Evolutionary conservation across 805 yeast genomes (phyloP).

Genomic region (Myxozyma melibiosi): DNA sequence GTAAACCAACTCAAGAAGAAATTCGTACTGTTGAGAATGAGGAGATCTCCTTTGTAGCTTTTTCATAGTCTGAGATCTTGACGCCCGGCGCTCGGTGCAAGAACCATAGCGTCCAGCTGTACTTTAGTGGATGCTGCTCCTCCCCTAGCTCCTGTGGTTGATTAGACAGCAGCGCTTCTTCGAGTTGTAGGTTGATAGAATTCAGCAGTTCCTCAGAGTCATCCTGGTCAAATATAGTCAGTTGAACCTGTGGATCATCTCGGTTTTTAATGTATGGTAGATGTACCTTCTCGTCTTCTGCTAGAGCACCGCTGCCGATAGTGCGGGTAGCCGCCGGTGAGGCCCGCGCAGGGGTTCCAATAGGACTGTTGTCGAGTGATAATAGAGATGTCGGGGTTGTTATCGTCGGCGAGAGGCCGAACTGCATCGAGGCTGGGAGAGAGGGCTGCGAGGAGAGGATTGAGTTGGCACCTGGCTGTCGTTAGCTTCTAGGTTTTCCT

Average conservation of each 20-base stretch:
- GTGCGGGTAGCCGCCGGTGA: slow-evolving; percentile 5
- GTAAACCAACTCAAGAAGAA: no score
- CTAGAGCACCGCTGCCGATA: slow-evolving; percentile 2
- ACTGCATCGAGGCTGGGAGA: slow-evolving; percentile 4
- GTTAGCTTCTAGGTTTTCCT: background rate
- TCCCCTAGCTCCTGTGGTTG: background rate
- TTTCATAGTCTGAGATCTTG: slow-evolving; percentile 79
- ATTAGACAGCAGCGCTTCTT: background rate
- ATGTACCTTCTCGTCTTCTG: slow-evolving; percentile 12
- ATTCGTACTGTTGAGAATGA: slow-evolving; percentile 62
- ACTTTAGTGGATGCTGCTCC: slow-evolving; percentile 73
- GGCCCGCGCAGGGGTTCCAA: slow-evolving; percentile 6
- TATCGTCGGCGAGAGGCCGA: slow-evolving; percentile 1
- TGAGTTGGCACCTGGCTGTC: slow-evolving; percentile 14
- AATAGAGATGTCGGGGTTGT: slow-evolving; percentile 8
- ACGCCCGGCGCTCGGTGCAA: slow-evolving; percentile 78
- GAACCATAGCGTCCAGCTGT: slow-evolving; percentile 96
- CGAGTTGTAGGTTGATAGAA: slow-evolving; percentile 2
- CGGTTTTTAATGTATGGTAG: background rate
- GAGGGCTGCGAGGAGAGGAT: slow-evolving; percentile 4
- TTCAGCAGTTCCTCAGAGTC: slow-evolving; percentile 11
- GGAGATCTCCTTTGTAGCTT: slow-evolving; percentile 86
- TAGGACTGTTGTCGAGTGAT: slow-evolving; percentile 9
- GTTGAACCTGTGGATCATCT: background rate
- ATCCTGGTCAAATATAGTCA: background rate